Evolutionary conservation across 2,329 filamentous ascomycete species (phyloP).

Genomic region (Apiospora arundinis): DNA sequence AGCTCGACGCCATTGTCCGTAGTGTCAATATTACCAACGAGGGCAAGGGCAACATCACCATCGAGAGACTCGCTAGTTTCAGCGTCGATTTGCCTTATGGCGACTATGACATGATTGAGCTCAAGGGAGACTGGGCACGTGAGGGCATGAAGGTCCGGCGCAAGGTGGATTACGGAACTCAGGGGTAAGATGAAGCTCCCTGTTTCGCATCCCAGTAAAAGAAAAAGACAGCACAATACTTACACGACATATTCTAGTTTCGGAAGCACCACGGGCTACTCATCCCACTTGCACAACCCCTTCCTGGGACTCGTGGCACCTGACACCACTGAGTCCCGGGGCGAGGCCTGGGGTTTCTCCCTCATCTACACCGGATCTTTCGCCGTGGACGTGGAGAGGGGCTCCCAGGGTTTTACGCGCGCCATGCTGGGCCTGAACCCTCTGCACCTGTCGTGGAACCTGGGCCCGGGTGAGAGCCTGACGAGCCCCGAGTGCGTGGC

Average conservation of each 20-base stretch:
- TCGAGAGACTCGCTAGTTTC: slow-evolving; percentile 65
- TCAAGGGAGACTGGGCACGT: slow-evolving; percentile 68
- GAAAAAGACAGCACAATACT: slow-evolving; percentile 21
- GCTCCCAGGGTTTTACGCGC: slow-evolving; percentile 66
- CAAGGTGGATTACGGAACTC: slow-evolving; percentile 61
- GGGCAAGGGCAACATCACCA: slow-evolving; percentile 55
- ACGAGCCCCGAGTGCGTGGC: slow-evolving; percentile 68
- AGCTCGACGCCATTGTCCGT: slow-evolving; percentile 65
- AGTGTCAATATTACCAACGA: slow-evolving; percentile 68
- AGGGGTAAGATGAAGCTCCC: slow-evolving; percentile 48
- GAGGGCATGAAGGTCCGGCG: slow-evolving; percentile 62
- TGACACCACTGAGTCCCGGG: slow-evolving; percentile 63
- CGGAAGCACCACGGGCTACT: slow-evolving; percentile 66
- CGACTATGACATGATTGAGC: slow-evolving; percentile 67
- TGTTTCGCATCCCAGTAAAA: too few relatives aligned
- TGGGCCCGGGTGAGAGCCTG: slow-evolving; percentile 62
- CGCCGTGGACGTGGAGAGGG: slow-evolving; percentile 64
- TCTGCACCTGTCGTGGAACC: slow-evolving; percentile 62
- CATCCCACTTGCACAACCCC: slow-evolving; percentile 69
- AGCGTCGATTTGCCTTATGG: slow-evolving; percentile 66
- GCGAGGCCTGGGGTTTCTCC: slow-evolving; percentile 69
- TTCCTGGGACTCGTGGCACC: slow-evolving; percentile 65
- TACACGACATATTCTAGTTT: slow-evolving; percentile 52
- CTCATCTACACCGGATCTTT: slow-evolving; percentile 71
- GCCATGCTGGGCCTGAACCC: slow-evolving; percentile 67